Base-by-base conservation (phyloP, 202 grass and related monocot species). In the Setaria italica region DNA sequence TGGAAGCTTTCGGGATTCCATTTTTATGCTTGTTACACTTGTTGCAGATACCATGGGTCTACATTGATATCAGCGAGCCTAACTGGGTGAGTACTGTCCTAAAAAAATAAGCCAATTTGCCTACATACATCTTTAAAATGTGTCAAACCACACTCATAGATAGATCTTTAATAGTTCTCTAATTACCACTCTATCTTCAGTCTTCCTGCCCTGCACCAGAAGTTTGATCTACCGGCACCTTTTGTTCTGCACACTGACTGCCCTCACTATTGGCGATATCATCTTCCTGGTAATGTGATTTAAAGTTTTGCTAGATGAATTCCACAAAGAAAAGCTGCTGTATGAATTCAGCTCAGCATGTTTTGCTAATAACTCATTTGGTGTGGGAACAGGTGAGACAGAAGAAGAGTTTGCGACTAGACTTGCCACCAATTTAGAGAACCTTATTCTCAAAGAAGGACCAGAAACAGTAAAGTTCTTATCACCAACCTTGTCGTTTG, bases 211-310 rank as follows among this genome's bases (percentile, higher is more conserved):
- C 69, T 99, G 57, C 97, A 99, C 87, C 93, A 99, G 67, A 99
- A 99, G 82, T 99, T 99, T 87, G 97, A 99, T 94, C 93, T 99
- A 48, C 97, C 97, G 25, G 88, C 87, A 87, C 90, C 93, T 76
- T 99, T 99, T 88, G 92, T 99, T 84, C 88, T 94, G 72, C 97
- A 94, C 82, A 99, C 97, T 16, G 93, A 99, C 88, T 99, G 97
- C 57, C 97, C 97, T 69, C 97, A 99, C 77, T 99, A 94, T 58
- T 99, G 97, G 97, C 80, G 97, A 62, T 96, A 86, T 74, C 97
- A 94, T 87, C 93, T 94, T 91, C 93, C 97, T 33, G 96, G 96
- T 99, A 92, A 73, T 71, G 32, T 76, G 48, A 30, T 65, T 57
- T 50, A 75, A 43, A 70, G 33, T 59, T 76, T 77, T 57, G 77